These are phyloP conservation scores for Wolfiporia cocos DNA, from an alignment of 1,284 basidiomycete genomes.

Conservation along the genomic window DNA sequence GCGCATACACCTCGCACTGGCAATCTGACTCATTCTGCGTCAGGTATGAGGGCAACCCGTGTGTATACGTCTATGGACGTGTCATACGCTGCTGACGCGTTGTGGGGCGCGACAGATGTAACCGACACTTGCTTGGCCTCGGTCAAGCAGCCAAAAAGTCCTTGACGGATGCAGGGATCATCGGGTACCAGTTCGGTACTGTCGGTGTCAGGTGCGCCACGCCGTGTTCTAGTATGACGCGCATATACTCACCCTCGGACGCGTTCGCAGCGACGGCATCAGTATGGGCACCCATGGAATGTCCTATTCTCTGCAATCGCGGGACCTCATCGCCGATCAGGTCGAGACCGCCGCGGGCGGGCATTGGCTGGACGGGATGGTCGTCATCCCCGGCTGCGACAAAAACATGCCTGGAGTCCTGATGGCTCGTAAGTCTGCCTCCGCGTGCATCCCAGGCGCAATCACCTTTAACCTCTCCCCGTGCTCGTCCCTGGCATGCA, in stretches of 20 bases:
- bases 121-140: constrained; percentile 86
- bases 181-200: constrained; percentile 96
- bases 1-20: background rate
- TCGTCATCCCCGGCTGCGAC: constrained; percentile 93
- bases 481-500: constrained; percentile 29
- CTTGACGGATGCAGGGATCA: constrained; percentile 65
- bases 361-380: constrained; percentile 98
- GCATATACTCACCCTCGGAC: background rate
- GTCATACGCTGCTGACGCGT: constrained; percentile 8
- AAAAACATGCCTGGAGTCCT: constrained; percentile 98
- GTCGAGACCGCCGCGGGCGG: constrained; percentile 96
- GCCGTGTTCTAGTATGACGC: no score
- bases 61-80: constrained; percentile 18
- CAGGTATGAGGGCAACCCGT: constrained; percentile 38
- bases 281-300: constrained; percentile 94
- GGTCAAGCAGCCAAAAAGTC: constrained; percentile 86
- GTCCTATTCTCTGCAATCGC: constrained; percentile 92
- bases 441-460: constrained; percentile 17
- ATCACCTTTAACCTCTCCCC: no score
- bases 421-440: constrained; percentile 76
- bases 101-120: constrained; percentile 59
- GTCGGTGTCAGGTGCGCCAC: constrained; percentile 69
- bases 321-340: constrained; percentile 95
- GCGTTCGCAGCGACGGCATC: constrained; percentile 72
- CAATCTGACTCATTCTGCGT: background rate